A percentile compares a stretch with the other conserved stretches of the same genome.
Conservation (phyloP, 2,329 filamentous ascomycete species). For the Hortaea werneckii region DNA sequence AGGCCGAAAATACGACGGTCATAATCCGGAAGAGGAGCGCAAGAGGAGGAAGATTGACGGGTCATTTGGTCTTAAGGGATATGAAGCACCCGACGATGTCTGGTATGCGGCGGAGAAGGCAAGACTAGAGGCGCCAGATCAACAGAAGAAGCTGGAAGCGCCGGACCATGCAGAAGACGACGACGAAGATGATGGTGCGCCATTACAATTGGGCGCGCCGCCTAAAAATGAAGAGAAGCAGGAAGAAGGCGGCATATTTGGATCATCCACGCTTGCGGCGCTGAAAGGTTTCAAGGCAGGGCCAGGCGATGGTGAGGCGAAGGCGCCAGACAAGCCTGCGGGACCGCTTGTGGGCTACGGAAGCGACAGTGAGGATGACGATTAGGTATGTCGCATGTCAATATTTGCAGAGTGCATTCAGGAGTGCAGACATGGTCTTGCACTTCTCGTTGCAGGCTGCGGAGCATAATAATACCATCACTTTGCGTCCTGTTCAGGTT, state of each 20-base stretch:
- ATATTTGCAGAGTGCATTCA: too few species aligned
- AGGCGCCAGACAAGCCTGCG: slow-evolving; percentile 42
- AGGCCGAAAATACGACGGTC: slow-evolving; percentile 46
- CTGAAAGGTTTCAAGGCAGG: slow-evolving; percentile 48
- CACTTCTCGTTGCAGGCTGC: neutral
- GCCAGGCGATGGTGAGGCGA: slow-evolving; percentile 34
- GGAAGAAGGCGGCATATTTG: slow-evolving; percentile 58
- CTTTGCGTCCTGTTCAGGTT: neutral
- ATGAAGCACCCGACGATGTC: slow-evolving; percentile 87
- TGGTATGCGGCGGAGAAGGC: slow-evolving; percentile 76
- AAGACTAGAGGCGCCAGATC: slow-evolving; percentile 54
- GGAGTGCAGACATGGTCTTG: too few species aligned
- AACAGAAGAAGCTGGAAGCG: slow-evolving; percentile 50
- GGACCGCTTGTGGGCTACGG: slow-evolving; percentile 81
- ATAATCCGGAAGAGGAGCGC: slow-evolving; percentile 62
- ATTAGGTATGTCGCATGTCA: neutral
- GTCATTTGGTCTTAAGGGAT: slow-evolving; percentile 77
- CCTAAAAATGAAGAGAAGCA: slow-evolving; percentile 3
- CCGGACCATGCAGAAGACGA: slow-evolving; percentile 1
- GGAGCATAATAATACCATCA: neutral
- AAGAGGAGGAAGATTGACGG: slow-evolving; percentile 87
- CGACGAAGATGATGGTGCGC: slow-evolving; percentile 32
- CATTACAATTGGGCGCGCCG: slow-evolving; percentile 32
- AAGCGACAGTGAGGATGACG: slow-evolving; percentile 72
- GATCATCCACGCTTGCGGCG: slow-evolving; percentile 69